Evolutionary conservation across 1,139 yeast genomes (phyloP), one percentile per base, ranked within the genome.

Genomic region (Geotrichum histeridarum): DNA sequence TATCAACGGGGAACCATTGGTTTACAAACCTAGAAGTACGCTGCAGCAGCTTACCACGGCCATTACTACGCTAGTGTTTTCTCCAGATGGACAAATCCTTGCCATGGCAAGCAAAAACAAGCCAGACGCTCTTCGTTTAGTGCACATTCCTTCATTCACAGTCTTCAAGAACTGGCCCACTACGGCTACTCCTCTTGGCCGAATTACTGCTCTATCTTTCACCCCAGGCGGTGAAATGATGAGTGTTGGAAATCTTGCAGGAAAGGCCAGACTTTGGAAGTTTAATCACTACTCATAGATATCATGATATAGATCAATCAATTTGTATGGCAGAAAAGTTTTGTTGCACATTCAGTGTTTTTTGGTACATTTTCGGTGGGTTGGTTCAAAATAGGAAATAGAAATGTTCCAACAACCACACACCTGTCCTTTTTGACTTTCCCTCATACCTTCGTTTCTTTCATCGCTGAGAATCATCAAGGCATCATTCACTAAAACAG

Each of bases 161-260:
- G 96, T 88, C 2, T 94, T 83, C 70, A 78, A 83, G 54, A 94
- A 94, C 74, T 94, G 99, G 99, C 99, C 99, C 18, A 93, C 98
- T 1, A 83, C 93, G 55, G 93, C 90, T 8, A 91, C 99, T 0
- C 99, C 99, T 3, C 78, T 94, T 61, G 99, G 99, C 30, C 83
- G 84, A 62, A 96, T 94, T 43, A 88, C 97, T 0, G 73, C 85
- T n/a, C 84, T 82, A 3, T 79, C 82, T 9, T 91, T 91, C 69
- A 83, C 95, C 31, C 91, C 95, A 31, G 82, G 82, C 60, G 82
- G 84, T 56, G 93, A 89, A 69, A 82, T 90, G 83, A 70, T 93
- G 57, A 89, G 93, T 15, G 80, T 90, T 1, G 99, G 96, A 58
- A 93, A 91, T 65, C 95, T 89, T 64, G 86, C 82, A 32, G 99